Base-by-base conservation (phyloP, 768 basidiomycete species). In the Pholiota molesta region DNA sequence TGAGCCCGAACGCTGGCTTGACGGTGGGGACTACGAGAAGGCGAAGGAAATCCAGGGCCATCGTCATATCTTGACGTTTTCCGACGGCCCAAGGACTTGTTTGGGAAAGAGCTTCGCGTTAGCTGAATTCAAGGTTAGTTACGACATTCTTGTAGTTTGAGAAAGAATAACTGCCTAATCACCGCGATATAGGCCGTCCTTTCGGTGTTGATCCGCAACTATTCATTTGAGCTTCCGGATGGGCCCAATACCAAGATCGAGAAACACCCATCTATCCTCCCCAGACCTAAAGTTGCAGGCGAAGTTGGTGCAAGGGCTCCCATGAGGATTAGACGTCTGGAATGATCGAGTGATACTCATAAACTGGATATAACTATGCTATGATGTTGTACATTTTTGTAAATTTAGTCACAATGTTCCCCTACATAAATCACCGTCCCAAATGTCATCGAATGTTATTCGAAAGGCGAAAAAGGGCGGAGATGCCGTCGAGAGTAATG, bases 1-100 rank as follows among this genome's bases (percentile, higher is more conserved):
- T 70, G 76, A 81, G 42, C 90, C 89, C 0, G 85, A 86, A 57
- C 77, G 90, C 5, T 91, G 90, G 90, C 73, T 90, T 9, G 65
- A 65, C 5, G 71, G 73, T 5, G 72, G 72, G 14, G 70, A 73
- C 0, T 62, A 62, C 17, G 55, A 61, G 3, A 59, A 65, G 29
- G 77, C 78, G 0, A 78, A 77, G 37, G 77, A 78, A 28, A 72
- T 84, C 2, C 79, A 80, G 64, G 85, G 83, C 14, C 74, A 85
- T 62, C 75, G 78, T 0, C 83, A 86, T 64, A 68, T 85, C 11
- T 69, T 85, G 26, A 81, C 82, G 0, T 86, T 86, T 63, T 73
- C 78, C 11, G 83, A 84, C 66, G 84, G 85, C 0, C 81, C 83
- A 1, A 70, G 83, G 57, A 78, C 74, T 1, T 87, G 84, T 67